Conservation (phyloP, 192 early-diverging fungal species). For the Backusella liffmaniae region DNA sequence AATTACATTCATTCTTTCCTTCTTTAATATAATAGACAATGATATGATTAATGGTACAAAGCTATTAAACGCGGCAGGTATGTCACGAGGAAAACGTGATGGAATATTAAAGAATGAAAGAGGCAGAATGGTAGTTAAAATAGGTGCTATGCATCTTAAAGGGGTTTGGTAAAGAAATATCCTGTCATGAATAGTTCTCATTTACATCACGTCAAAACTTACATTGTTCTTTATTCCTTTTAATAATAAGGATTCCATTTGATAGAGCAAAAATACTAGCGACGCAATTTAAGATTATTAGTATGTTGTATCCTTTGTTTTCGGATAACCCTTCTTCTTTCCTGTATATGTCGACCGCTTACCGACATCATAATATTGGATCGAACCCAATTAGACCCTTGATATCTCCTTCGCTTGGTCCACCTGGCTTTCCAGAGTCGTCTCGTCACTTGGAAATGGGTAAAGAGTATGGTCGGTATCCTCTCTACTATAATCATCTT, state of each 20-base stretch:
- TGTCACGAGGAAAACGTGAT: conserved; percentile 86
- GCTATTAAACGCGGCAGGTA: conserved; percentile 79
- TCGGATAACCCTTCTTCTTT: conserved; percentile 68
- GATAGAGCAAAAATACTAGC: conserved; percentile 62
- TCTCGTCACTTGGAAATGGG: not conserved
- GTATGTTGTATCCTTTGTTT: conserved; percentile 70
- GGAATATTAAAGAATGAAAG: conserved; percentile 86
- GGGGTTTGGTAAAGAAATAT: conserved; percentile 68
- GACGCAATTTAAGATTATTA: conserved; percentile 70
- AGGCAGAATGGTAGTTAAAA: conserved; percentile 80
- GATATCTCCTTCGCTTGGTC: not conserved
- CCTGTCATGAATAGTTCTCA: too few relatives aligned
- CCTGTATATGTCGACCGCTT: conserved; percentile 39
- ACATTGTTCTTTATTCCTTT: too few relatives aligned
- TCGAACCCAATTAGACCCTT: not conserved
- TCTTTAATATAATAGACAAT: conserved; percentile 55
- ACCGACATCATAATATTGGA: not conserved
- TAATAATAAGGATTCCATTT: conserved; percentile 51
- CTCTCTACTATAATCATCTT: too few relatives aligned
- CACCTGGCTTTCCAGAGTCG: not conserved
- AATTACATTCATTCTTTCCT: not conserved
- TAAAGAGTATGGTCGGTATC: too few relatives aligned
- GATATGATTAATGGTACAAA: conserved; percentile 87
- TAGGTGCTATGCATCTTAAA: conserved; percentile 83
- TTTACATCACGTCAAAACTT: too few relatives aligned